phyloP scores from a whole-genome alignment of 75 land plant species.

The Cupressus sempervirens region DNA sequence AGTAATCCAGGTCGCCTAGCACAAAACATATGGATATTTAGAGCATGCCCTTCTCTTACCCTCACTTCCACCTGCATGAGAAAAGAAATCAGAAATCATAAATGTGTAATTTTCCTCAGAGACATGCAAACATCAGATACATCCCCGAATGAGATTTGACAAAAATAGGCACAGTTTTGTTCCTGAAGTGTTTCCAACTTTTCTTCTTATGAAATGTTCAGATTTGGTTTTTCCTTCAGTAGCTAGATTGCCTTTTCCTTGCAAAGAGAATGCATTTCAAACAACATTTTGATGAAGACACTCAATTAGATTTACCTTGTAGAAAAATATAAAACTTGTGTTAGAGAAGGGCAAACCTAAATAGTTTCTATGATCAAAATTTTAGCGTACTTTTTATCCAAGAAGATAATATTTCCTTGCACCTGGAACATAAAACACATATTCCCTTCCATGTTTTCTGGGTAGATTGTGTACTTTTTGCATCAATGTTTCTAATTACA shows the following conservation, averaged over 20 bases:
- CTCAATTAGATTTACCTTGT: neutral
- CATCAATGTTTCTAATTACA: too few relatives aligned
- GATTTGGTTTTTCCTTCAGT: neutral
- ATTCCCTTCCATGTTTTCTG: too few relatives aligned
- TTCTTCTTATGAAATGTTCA: neutral
- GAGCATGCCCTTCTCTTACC: conserved; percentile 54
- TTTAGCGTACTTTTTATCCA: neutral
- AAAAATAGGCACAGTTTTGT: neutral
- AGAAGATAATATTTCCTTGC: neutral
- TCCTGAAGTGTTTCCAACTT: neutral
- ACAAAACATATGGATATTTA: conserved; percentile 83
- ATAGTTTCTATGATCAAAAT: neutral
- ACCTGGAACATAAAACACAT: neutral
- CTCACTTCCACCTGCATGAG: conserved; percentile 74
- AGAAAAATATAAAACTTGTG: neutral
- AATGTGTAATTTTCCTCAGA: neutral
- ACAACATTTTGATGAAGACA: neutral
- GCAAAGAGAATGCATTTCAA: neutral
- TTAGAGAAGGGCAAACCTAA: neutral
- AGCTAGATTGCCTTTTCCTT: neutral
- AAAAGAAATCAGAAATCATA: neutral
- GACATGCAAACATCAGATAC: neutral
- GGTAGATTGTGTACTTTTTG: too few relatives aligned
- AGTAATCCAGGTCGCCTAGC: conserved; percentile 67
- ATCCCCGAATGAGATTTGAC: neutral